Conservation (phyloP, 2,329 filamentous ascomycete species). For the Hymenoscyphus linearis region DNA sequence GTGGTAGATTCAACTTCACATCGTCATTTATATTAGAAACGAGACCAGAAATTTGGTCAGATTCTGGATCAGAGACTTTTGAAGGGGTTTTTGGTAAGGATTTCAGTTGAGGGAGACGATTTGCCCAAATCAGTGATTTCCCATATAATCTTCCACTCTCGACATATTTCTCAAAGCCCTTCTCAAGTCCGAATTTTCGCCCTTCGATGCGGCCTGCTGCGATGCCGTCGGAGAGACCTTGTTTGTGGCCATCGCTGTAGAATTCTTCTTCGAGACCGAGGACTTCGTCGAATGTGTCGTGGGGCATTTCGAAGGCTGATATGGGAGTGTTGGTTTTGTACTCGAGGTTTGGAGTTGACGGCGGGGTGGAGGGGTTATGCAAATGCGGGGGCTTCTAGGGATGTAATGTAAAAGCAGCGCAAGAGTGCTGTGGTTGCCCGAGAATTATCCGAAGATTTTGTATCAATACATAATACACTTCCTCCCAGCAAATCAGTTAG, state of each 20-base stretch:
- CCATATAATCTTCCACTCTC: conserved; percentile 76
- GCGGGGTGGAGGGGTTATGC: no score
- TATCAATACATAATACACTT: no score
- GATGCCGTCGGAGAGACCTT: conserved; percentile 71
- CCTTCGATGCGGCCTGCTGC: conserved; percentile 80
- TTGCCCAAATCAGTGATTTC: conserved; percentile 77
- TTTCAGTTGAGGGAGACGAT: conserved; percentile 47
- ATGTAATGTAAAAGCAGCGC: no score
- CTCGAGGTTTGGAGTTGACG: no score
- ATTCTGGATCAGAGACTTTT: neutral
- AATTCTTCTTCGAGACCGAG: conserved; percentile 62
- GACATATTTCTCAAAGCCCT: conserved; percentile 88
- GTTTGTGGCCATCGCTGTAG: conserved; percentile 75
- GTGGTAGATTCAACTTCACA: conserved; percentile 35
- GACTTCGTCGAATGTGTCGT: conserved; percentile 35
- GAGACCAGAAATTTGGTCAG: neutral
- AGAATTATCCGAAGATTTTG: no score
- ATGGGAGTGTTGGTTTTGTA: no score
- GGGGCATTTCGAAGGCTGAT: conserved; percentile 17
- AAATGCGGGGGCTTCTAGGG: no score
- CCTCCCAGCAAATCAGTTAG: no score
- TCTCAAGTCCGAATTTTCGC: conserved; percentile 82
- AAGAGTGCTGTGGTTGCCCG: no score
- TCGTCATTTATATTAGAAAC: neutral
- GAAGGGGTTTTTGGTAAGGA: neutral